These are phyloP conservation scores for Colletotrichum salicis DNA, from an alignment of 2,329 filamentous ascomycete genomes.

Conservation along the genomic window DNA sequence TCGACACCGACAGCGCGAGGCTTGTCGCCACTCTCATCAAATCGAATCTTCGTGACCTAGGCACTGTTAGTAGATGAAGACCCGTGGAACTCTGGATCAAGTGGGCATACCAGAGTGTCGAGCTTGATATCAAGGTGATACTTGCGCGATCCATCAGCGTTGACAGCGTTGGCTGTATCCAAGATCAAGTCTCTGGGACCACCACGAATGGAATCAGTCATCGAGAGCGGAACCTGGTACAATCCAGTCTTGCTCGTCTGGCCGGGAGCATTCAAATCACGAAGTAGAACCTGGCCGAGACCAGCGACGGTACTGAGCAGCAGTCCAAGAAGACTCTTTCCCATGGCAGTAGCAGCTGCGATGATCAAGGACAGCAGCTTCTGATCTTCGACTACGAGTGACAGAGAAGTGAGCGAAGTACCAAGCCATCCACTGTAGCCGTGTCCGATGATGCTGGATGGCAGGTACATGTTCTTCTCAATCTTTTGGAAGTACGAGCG, in stretches of 20 bases:
- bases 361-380: slow-evolving; percentile 39
- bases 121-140: slow-evolving; percentile 43
- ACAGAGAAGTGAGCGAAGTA: slow-evolving; percentile 19
- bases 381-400: slow-evolving; percentile 25
- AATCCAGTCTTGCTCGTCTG: slow-evolving; percentile 18
- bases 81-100: slow-evolving; percentile 23
- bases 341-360: slow-evolving; percentile 42
- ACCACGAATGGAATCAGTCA: slow-evolving; percentile 17
- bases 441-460: slow-evolving; percentile 50
- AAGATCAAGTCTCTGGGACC: slow-evolving; percentile 21
- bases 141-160: slow-evolving; percentile 35
- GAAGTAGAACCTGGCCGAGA: slow-evolving; percentile 41
- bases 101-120: neutral
- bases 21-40: slow-evolving; percentile 44
- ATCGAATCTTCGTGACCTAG: slow-evolving; percentile 49
- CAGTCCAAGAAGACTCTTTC: slow-evolving; percentile 36
- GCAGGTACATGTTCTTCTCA: slow-evolving; percentile 65
- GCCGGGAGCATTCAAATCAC: slow-evolving; percentile 40
- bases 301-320: slow-evolving; percentile 39
- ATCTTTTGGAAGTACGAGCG: slow-evolving; percentile 66
- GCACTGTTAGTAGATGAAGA: neutral
- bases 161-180: slow-evolving; percentile 24
- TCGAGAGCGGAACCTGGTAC: slow-evolving; percentile 16
- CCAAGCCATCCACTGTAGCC: slow-evolving; percentile 65
- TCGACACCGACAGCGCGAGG: slow-evolving; percentile 47